A percentile compares a stretch with the other conserved stretches of the same genome.
Conservation (phyloP, 371 early-diverging fungal species). For the Syncephalastrum racemosum region DNA sequence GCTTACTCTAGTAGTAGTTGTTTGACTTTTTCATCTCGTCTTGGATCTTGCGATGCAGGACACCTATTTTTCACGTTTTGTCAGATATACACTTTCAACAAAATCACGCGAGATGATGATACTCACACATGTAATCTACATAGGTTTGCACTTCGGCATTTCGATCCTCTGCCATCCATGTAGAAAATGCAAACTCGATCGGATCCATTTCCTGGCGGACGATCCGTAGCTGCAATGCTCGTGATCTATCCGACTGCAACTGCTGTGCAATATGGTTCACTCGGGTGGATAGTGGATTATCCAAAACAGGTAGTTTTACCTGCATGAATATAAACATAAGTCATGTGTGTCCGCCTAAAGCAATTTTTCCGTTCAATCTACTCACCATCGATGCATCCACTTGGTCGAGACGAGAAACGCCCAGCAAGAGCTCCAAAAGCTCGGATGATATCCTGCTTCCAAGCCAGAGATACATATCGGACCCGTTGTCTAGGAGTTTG, state of each 20-base stretch:
- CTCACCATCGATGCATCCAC: conserved; percentile 73
- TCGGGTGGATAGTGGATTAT: conserved; percentile 58
- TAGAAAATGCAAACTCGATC: conserved; percentile 68
- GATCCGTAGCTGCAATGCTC: conserved; percentile 43
- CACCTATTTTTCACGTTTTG: conserved; percentile 8
- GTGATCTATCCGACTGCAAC: conserved; percentile 55
- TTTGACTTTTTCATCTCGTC: conserved; percentile 61
- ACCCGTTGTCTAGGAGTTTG: conserved; percentile 73
- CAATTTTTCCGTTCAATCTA: background rate
- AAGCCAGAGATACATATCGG: conserved; percentile 83
- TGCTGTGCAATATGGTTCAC: conserved; percentile 64
- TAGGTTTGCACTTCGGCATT: conserved; percentile 90
- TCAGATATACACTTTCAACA: too few relatives aligned
- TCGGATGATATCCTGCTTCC: conserved; percentile 67
- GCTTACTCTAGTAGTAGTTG: conserved; percentile 18
- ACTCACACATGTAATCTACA: conserved; percentile 84
- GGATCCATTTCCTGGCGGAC: conserved; percentile 64
- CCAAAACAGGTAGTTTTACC: conserved; percentile 37
- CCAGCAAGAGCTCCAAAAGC: conserved; percentile 74
- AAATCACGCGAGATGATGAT: too few relatives aligned
- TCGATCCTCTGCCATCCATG: conserved; percentile 81
- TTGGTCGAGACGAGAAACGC: conserved; percentile 69
- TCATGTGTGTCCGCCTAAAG: background rate
- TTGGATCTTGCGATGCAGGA: conserved; percentile 88
- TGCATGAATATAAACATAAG: conserved; percentile 8